Evolutionary conservation across 2,329 filamentous ascomycete species (phyloP).

Genomic region (Colletotrichum tropicicola): DNA sequence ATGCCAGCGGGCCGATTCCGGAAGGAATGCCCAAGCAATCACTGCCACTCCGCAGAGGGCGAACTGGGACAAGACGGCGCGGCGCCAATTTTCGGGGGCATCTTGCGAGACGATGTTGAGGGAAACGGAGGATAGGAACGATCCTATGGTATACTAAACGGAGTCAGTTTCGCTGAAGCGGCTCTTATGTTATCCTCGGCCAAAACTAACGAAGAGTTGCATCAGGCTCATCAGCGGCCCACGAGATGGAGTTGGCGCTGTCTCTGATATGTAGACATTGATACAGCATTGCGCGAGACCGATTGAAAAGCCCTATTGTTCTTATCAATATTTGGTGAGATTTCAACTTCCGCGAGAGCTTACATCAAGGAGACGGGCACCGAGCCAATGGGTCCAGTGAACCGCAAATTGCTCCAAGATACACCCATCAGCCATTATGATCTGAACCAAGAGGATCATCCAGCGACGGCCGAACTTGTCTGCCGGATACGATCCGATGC

Average conservation of each 20-base stretch:
- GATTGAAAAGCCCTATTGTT: too few species aligned
- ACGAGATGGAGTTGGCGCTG: neutral
- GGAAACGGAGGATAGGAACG: neutral
- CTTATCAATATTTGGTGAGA: too few species aligned
- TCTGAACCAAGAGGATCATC: too few species aligned
- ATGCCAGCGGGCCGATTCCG: neutral
- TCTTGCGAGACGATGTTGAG: neutral
- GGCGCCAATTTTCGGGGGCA: neutral
- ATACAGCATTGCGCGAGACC: neutral
- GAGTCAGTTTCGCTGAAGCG: too few species aligned
- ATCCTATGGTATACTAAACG: neutral
- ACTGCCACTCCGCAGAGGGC: neutral
- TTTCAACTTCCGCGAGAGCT: too few species aligned
- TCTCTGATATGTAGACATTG: neutral
- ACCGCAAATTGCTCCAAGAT: too few species aligned
- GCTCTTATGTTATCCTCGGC: too few species aligned
- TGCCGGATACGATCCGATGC: too few species aligned
- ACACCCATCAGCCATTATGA: too few species aligned
- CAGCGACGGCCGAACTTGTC: too few species aligned
- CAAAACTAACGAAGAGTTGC: neutral
- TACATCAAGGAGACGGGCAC: too few species aligned
- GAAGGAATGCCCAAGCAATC: neutral
- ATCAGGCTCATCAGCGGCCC: neutral
- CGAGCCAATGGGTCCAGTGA: too few species aligned
- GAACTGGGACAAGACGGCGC: neutral